These are phyloP conservation scores for Termitomyces sp. DNA, from an alignment of 768 basidiomycete species.

Conservation along the genomic window DNA sequence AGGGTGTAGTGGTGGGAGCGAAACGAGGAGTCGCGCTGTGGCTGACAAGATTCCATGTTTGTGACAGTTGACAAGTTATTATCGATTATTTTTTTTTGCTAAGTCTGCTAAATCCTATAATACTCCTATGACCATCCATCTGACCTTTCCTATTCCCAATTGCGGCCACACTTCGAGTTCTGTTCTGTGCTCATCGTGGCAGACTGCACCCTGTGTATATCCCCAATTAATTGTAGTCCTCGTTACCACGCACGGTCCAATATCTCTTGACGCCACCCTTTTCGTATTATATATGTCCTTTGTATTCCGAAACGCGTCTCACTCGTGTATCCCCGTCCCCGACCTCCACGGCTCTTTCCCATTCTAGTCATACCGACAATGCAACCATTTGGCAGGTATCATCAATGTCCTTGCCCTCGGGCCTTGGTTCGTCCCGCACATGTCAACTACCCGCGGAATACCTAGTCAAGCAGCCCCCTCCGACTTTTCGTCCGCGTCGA, in stretches of 20 bases:
- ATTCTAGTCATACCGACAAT: constrained; percentile 5
- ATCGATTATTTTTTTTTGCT: constrained; percentile 8
- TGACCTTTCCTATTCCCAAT: constrained; percentile 6
- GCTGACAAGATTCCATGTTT: constrained; percentile 41
- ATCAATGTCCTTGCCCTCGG: constrained; percentile 4
- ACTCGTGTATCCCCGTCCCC: neutral
- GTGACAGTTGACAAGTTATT: constrained; percentile 31
- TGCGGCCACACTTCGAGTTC: constrained; percentile 7
- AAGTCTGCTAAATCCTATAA: neutral
- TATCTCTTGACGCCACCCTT: constrained; percentile 4
- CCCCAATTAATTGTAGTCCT: neutral
- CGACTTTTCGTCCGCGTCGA: neutral
- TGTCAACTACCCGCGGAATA: neutral
- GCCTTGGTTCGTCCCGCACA: neutral
- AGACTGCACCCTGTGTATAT: neutral
- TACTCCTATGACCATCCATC: neutral
- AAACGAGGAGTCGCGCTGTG: constrained; percentile 44
- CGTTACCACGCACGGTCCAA: constrained; percentile 10
- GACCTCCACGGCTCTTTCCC: constrained; percentile 9
- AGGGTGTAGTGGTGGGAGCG: constrained; percentile 54
- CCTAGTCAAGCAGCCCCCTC: neutral
- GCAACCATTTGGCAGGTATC: constrained; percentile 2
- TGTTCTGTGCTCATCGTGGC: neutral
- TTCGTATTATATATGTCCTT: neutral
- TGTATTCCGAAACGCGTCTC: constrained; percentile 12